A percentile compares a stretch with the other conserved stretches of the same genome.
phyloP scores from a whole-genome alignment of 2,329 filamentous ascomycete genomes.

The Phoma herbarum region DNA sequence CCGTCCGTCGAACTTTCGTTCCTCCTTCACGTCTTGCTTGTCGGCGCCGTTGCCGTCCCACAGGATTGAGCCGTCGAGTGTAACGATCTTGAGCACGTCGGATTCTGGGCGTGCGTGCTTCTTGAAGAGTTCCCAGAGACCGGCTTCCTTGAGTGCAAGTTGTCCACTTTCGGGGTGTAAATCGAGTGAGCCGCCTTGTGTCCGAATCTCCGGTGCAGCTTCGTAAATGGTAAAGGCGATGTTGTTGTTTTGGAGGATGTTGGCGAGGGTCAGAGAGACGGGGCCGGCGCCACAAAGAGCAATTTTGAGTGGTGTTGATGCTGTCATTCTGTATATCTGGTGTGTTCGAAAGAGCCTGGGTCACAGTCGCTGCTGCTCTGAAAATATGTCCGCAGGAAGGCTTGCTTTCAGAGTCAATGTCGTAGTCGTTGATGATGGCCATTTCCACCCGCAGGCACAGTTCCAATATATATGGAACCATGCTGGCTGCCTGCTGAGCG shows the following conservation, averaged over 20 bases:
- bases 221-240: slow-evolving; percentile 60
- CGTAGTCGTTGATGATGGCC: neutral
- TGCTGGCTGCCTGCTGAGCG: neutral
- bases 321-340: slow-evolving; percentile 2
- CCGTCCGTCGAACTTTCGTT: slow-evolving; percentile 37
- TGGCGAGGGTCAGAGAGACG: slow-evolving; percentile 61
- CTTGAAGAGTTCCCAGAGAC: slow-evolving; percentile 61
- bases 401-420: neutral
- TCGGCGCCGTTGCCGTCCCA: slow-evolving; percentile 40
- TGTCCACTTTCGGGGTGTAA: slow-evolving; percentile 63
- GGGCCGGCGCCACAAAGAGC: slow-evolving; percentile 53
- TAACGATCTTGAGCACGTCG: slow-evolving; percentile 60
- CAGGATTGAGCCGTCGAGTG: slow-evolving; percentile 45
- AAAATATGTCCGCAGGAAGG: neutral
- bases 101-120: slow-evolving; percentile 62
- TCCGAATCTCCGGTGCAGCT: slow-evolving; percentile 48
- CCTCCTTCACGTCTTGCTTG: slow-evolving; percentile 52
- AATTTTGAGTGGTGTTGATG: slow-evolving; percentile 34
- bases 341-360: neutral
- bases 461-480: neutral
- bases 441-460: neutral
- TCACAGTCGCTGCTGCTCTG: neutral
- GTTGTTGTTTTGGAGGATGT: slow-evolving; percentile 59
- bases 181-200: slow-evolving; percentile 56
- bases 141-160: slow-evolving; percentile 60